Conservation (phyloP, 2,329 filamentous ascomycete genomes). For the Diplodia seriata region DNA sequence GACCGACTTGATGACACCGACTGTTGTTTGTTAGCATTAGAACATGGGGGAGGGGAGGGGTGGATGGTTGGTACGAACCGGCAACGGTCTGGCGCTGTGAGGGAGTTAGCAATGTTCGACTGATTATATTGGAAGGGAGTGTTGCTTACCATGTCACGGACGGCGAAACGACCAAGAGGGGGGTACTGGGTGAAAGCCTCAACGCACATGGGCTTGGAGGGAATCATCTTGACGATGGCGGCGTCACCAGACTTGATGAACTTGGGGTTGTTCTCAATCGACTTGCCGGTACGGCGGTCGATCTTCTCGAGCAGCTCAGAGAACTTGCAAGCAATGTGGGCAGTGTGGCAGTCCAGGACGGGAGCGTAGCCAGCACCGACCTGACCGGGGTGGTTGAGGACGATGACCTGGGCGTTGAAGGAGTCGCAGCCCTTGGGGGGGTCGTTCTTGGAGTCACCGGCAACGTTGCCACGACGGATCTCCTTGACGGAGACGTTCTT, state of each 20-base stretch:
- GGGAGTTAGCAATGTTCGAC: no score
- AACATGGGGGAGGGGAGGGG: constrained; percentile 12
- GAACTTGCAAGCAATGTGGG: constrained; percentile 99
- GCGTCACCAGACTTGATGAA: constrained; percentile 99
- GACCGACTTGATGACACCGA: constrained; percentile 87
- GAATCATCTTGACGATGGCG: constrained; percentile 99
- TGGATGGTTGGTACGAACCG: constrained; percentile 39
- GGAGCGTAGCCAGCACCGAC: constrained; percentile 98
- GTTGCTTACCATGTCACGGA: constrained; percentile 82
- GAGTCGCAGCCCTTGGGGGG: constrained; percentile 85
- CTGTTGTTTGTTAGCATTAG: constrained; percentile 44
- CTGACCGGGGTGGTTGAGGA: constrained; percentile 99
- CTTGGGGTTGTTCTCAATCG: constrained; percentile 89
- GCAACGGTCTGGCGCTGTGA: constrained; percentile 46
- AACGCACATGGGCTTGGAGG: constrained; percentile 99
- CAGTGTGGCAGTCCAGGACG: constrained; percentile 99
- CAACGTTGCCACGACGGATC: constrained; percentile 99
- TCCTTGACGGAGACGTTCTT: constrained; percentile 99
- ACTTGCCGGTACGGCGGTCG: constrained; percentile 99
- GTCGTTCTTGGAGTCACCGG: constrained; percentile 99
- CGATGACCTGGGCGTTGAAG: constrained; percentile 99
- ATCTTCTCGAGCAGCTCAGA: constrained; percentile 99
- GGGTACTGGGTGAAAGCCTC: constrained; percentile 99
- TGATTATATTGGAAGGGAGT: no score
- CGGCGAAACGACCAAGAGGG: constrained; percentile 99